Base-by-base conservation (phyloP, 805 yeast species). In the Komagataella pseudopastoris region DNA sequence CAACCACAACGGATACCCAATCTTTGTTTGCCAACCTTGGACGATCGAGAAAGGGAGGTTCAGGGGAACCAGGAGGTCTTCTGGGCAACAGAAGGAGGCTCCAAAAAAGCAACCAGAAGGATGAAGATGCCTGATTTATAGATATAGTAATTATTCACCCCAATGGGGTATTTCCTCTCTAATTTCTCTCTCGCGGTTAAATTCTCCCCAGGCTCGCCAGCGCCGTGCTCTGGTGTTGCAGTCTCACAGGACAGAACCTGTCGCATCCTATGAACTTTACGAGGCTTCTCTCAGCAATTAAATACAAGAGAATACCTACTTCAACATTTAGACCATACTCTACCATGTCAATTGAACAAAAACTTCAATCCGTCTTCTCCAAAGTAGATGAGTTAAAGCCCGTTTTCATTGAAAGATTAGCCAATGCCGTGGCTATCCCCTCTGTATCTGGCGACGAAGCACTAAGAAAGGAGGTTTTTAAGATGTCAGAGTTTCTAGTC, bases 361-460 rank as follows among this genome's bases (percentile, higher is more conserved):
- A 58, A 5, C 51, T 67, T 49, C 54, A 57, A 49, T 66, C 70
- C 10, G 56, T 74, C 23, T 82, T 83, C 62, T 65, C 67, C 24
- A 81, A 84, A 64, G 83, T 88, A 58, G 86, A 83, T 58, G 83
- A 78, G 59, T 77, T 87, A 63, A 82, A 87, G 68, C 85, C 90
- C 6, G 68, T 74, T 55, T 90, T 85, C 72, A 80, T 86, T 58
- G 70, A 77, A 51, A 74, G 95, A 58, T 75, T 93, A 54, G 68
- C 81, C 46, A 74, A 83, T 50, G 97, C 97, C n/a, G 89, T 93
- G 48, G 85, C 88, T 54, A 93, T 91, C 59, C 95, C 96, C 49
- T 90, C 97, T 7, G 98, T 93, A 48, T 89, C 97, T 4, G 81
- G 88, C 45, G 99, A 93, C 64, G 95, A 89, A 62, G 66, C 81